Conservation (phyloP, 495 filamentous ascomycete genomes). For the Penicillium waksmanii region DNA sequence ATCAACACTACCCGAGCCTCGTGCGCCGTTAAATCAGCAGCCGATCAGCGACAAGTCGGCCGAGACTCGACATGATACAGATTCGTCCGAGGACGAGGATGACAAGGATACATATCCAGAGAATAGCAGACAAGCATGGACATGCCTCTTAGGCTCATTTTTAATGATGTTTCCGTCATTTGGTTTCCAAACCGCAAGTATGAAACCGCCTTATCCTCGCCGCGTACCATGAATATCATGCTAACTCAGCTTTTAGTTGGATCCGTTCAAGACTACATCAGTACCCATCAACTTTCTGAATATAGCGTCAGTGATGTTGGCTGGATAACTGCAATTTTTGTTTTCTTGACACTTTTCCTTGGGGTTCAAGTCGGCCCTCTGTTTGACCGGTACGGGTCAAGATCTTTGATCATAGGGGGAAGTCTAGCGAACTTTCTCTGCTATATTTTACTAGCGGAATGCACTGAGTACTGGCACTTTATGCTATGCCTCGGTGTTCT, state of each 20-base stretch:
- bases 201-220: not conserved
- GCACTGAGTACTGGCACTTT: conserved; percentile 66
- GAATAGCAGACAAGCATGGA: conserved; percentile 61
- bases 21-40: not conserved
- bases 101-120: conserved; percentile 54
- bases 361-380: conserved; percentile 70
- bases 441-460: conserved; percentile 59
- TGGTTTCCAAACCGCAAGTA: conserved; percentile 53
- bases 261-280: conserved; percentile 66
- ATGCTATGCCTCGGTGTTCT: conserved; percentile 64
- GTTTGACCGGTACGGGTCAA: conserved; percentile 64
- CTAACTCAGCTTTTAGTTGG: conserved; percentile 42
- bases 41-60: not conserved
- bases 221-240: conserved; percentile 3
- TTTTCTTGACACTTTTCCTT: conserved; percentile 65
- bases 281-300: conserved; percentile 58
- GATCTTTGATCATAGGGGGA: conserved; percentile 54
- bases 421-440: conserved; percentile 53
- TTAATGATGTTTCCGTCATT: conserved; percentile 66
- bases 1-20: not conserved
- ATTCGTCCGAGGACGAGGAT: not conserved
- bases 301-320: conserved; percentile 61
- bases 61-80: not conserved
- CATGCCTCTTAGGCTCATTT: conserved; percentile 63
- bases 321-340: conserved; percentile 66